Conservation (phyloP, 2,329 filamentous ascomycete species). For the Tolypocladium capitatum region DNA sequence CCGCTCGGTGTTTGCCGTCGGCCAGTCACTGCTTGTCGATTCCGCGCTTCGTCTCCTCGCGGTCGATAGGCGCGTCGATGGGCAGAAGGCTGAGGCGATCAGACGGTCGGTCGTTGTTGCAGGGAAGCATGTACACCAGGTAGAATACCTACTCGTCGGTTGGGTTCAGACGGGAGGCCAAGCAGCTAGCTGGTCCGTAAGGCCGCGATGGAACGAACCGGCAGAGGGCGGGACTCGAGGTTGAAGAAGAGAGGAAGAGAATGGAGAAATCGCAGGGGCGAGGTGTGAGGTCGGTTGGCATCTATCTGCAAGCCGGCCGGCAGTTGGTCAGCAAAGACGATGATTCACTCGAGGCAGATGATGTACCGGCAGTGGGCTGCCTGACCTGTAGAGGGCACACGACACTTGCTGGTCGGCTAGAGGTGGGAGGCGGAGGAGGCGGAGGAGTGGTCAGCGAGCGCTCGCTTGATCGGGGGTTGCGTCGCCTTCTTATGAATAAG, state of each 20-base stretch:
- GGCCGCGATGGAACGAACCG: not conserved
- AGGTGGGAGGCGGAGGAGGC: not conserved
- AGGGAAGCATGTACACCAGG: not conserved
- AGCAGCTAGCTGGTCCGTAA: not conserved
- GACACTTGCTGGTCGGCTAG: no score
- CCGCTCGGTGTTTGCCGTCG: not conserved
- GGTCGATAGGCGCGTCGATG: not conserved
- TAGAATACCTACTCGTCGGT: no score
- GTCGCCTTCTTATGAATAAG: not conserved
- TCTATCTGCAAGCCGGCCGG: not conserved
- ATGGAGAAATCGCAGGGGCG: not conserved
- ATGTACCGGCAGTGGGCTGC: not conserved
- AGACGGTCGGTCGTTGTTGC: not conserved
- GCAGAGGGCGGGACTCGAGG: no score
- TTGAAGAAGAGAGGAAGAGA: not conserved
- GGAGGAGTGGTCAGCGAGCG: not conserved
- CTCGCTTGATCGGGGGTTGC: not conserved
- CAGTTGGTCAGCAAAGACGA: not conserved
- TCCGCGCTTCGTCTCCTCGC: not conserved
- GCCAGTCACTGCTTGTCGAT: not conserved
- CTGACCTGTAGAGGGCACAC: not conserved
- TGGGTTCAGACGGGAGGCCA: not conserved
- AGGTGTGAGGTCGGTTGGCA: not conserved
- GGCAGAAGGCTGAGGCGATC: not conserved
- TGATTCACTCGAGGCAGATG: not conserved